A percentile compares a stretch with the other conserved stretches of the same genome.
Conservation (phyloP, 2,329 filamentous ascomycete species). For the Penicillium sclerotiorum region DNA sequence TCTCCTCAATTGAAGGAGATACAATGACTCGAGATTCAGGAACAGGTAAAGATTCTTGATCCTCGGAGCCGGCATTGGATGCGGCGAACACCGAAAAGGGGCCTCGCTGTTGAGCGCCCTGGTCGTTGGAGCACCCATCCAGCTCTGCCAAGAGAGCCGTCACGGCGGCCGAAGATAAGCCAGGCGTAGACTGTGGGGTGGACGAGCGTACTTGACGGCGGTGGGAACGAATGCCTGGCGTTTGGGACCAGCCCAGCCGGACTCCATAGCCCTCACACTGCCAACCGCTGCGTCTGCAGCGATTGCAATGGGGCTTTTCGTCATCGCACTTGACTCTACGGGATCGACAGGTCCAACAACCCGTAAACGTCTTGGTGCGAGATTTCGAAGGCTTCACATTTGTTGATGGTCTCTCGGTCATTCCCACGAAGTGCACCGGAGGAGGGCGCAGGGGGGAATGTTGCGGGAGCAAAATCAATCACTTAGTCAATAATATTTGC, state of each 20-base stretch:
- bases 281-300: constrained; percentile 24
- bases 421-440: constrained; percentile 11
- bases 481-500: background rate
- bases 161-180: constrained; percentile 21
- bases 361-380: constrained; percentile 28
- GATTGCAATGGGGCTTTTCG: constrained; percentile 21
- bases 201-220: constrained; percentile 17
- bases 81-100: constrained; percentile 29
- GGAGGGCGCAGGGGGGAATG: constrained; percentile 3
- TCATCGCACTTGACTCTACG: constrained; percentile 29
- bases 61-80: background rate
- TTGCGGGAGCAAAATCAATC: constrained; percentile 4
- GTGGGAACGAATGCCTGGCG: constrained; percentile 15
- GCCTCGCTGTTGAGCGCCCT: constrained; percentile 19
- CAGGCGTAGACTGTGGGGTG: constrained; percentile 2
- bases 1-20: background rate
- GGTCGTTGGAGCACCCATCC: constrained; percentile 18
- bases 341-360: constrained; percentile 28
- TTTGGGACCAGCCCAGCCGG: constrained; percentile 25
- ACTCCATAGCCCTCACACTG: constrained; percentile 26
- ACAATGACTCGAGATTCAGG: background rate
- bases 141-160: constrained; percentile 20
- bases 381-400: constrained; percentile 17
- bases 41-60: background rate
- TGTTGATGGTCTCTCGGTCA: constrained; percentile 14